These are phyloP conservation scores for Curvularia spicifera DNA, from an alignment of 2,329 filamentous ascomycete genomes.

Conservation along the genomic window DNA sequence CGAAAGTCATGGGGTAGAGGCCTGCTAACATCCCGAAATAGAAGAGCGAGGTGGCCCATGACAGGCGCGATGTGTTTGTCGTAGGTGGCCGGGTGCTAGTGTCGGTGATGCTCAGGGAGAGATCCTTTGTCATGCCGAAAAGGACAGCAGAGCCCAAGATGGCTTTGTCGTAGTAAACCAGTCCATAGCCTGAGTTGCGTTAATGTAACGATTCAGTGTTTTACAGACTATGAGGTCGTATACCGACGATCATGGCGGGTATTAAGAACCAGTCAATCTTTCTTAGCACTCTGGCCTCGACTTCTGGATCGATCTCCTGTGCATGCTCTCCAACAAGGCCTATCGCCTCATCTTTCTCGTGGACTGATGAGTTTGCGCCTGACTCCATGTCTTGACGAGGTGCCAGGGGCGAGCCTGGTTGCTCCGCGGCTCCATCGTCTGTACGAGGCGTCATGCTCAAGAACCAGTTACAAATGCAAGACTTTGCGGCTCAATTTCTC, in stretches of 20 bases:
- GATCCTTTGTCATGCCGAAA: constrained; percentile 77
- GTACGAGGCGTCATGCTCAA: constrained; percentile 8
- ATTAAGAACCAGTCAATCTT: constrained; percentile 74
- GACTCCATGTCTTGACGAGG: constrained; percentile 22
- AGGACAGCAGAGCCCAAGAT: constrained; percentile 75
- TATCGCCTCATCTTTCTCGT: constrained; percentile 63
- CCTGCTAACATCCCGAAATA: constrained; percentile 81
- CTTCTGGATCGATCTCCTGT: constrained; percentile 60
- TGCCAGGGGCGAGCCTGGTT: constrained; percentile 16
- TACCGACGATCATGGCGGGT: constrained; percentile 64
- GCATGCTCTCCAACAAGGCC: constrained; percentile 65
- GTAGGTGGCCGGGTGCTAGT: constrained; percentile 59
- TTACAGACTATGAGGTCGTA: neutral
- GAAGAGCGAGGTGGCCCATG: constrained; percentile 79
- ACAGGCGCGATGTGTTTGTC: constrained; percentile 70
- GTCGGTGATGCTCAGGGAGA: constrained; percentile 64
- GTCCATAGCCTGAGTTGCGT: constrained; percentile 59
- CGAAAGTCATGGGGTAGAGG: constrained; percentile 74
- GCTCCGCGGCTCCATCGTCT: constrained; percentile 23
- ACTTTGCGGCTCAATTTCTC: neutral
- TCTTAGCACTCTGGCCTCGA: constrained; percentile 64
- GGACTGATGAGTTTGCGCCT: constrained; percentile 26
- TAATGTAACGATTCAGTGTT: neutral
- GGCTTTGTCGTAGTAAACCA: constrained; percentile 77
- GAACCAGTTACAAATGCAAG: neutral